Base-by-base conservation (phyloP, 495 filamentous ascomycete species). In the Penicillium chermesinum region DNA sequence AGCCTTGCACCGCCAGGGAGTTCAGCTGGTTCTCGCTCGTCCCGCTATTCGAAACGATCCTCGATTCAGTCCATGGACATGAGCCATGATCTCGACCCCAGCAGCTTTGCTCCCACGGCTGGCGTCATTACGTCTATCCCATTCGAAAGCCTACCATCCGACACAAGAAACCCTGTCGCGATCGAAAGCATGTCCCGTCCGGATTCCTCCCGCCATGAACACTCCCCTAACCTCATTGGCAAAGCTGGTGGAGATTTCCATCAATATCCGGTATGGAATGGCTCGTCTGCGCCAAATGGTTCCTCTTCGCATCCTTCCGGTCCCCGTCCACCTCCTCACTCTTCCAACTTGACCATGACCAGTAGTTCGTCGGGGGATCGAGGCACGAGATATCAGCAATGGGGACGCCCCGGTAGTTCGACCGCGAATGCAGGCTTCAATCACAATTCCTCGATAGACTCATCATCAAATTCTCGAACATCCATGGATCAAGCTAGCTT, bases 91-190 rank as follows among this genome's bases (percentile, higher is more conserved):
- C 44, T 65, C 18, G 76, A 85, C 51, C 50, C 74, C 50, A 40
- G 54, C 16, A 81, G 77, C 33, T 59, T 94, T 17, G 83, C 86
- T 48, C 82, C 83, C 67, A 87, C 79, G 25, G 82, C 91, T n/a
- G 93, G 89, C 39, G 79, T 91, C 12, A 88, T 96, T 49, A 89
- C 90, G 7, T 84, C 86, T 1, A 91, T 98, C 48, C 89, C 93
- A 10, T 96, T 91, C 67, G 88, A 96, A 44, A 83, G 72, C 48
- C 71, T 85, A n/a, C 65, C 77, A 21, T 62, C 80, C 20, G 87
- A 88, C 62, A 72, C 70, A 27, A 78, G 75, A 43, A 83, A 81
- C 35, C 89, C 91, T 1, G 80, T 90, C 46, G 69, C 85, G 12
- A 74, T 91, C 50, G 86, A 95, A 27, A 87, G 86, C 57, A 72